Evolutionary conservation across 345 rosid species (phyloP), one percentile per base, ranked within the genome.

Genomic region (Citrus glauca): DNA sequence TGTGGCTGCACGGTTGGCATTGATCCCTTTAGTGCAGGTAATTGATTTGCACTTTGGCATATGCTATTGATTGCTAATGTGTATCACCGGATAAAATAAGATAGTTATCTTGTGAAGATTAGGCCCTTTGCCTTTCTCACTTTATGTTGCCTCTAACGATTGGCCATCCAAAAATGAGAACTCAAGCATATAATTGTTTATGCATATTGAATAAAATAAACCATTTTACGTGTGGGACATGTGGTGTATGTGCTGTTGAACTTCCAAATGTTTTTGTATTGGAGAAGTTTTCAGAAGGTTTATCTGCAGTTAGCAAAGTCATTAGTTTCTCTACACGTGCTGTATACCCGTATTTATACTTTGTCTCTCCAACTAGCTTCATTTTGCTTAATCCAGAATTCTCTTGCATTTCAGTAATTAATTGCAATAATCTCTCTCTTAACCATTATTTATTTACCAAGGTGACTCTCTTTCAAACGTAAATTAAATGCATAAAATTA

Each of bases 1-100:
- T 75, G 96, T 95, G 76, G 94, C 97, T 82, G 98, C 96, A 40
- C 93, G 98, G 28, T 80, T 95, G 86, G 98, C 98, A 42, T 91
- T 83, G 24, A 92, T 92, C 71, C 94, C 97, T 4, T 77, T 89
- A 40, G 94, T 92, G 42, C 94, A 90, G 93, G 97, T 90, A 78
- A 35, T 24, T 27, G n/a, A 50, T 37, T 63, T 50, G 9, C 69
- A 53, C 25, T 75, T 74, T 19, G 53, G 35, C 25, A 22, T 38
- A 35, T 66, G 19, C 16, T 66, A 3, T 2, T 7, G 27, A 55
- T 9, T n/a, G 19, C 30, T 56, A 71, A 71, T 70, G n/a, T 33
- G 28, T 11, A 22, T 11, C 22, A 32, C 30, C 48, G 33, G 48
- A 68, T 40, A 8, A 38, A 68, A 68, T 40, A 68, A 67, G 25